Evolutionary conservation across 495 filamentous ascomycete species (phyloP).

Genomic region (Penicillium samsonianum): DNA sequence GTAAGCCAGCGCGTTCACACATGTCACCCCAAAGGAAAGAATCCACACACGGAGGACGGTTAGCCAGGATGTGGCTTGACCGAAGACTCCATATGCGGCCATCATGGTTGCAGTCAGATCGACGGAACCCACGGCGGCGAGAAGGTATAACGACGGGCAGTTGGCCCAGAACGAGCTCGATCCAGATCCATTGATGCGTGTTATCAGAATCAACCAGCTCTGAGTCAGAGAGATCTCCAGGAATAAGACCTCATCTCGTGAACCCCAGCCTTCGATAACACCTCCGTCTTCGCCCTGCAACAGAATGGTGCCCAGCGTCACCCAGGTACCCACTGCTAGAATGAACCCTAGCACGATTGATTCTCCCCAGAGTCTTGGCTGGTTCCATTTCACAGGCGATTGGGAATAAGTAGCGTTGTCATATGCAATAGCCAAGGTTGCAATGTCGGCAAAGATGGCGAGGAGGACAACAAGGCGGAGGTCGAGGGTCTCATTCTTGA

Average conservation of each 20-base stretch:
- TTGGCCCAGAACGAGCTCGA: conserved; percentile 73
- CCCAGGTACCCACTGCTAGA: conserved; percentile 81
- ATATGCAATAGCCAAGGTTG: conserved; percentile 90
- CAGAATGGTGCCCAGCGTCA: conserved; percentile 77
- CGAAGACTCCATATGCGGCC: conserved; percentile 76
- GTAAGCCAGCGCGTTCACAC: conserved; percentile 72
- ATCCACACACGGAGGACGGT: conserved; percentile 85
- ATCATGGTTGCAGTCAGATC: conserved; percentile 83
- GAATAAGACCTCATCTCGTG: conserved; percentile 80
- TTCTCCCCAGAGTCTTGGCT: conserved; percentile 91
- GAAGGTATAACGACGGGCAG: conserved; percentile 78
- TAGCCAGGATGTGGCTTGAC: conserved; percentile 67
- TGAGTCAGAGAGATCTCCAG: conserved; percentile 88
- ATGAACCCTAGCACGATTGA: conserved; percentile 79
- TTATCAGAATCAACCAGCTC: conserved; percentile 98
- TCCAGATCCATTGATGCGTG: conserved; percentile 69
- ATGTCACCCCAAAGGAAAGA: conserved; percentile 75
- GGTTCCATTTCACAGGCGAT: conserved; percentile 90
- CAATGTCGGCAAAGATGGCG: conserved; percentile 92
- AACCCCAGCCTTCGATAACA: conserved; percentile 85
- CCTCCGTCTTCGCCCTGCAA: conserved; percentile 65
- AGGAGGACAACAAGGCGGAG: conserved; percentile 88
- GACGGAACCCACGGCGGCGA: conserved; percentile 73
- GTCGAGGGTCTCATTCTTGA: conserved; percentile 79
- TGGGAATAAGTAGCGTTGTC: conserved; percentile 88